A percentile compares a stretch with the other conserved stretches of the same genome.
Evolutionary conservation across 2,329 filamentous ascomycete species (phyloP).

Genomic region (Trichophyton simii): DNA sequence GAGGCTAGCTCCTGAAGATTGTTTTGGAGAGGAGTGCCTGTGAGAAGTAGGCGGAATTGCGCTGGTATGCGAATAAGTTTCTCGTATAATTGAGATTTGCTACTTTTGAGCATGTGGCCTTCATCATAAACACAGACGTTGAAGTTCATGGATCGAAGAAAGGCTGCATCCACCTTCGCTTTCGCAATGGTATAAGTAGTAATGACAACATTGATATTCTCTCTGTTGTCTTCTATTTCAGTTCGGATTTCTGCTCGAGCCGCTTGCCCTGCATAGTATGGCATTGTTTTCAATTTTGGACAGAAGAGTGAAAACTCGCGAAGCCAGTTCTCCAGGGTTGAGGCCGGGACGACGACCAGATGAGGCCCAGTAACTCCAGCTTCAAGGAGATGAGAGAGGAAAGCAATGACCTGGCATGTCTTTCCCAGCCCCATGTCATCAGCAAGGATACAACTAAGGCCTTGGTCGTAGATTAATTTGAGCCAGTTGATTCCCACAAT

Average conservation of each 20-base stretch:
- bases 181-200: conserved; percentile 60
- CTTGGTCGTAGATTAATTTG: conserved; percentile 63
- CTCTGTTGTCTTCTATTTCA: conserved; percentile 50
- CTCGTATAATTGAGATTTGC: conserved; percentile 66
- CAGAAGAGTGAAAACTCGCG: conserved; percentile 82
- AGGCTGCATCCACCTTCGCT: conserved; percentile 48
- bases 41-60: conserved; percentile 73
- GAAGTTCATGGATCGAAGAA: conserved; percentile 49
- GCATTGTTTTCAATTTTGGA: conserved; percentile 56
- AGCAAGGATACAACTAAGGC: conserved; percentile 78
- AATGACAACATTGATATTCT: conserved; percentile 56
- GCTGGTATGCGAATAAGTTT: conserved; percentile 65
- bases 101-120: conserved; percentile 86
- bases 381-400: conserved; percentile 71
- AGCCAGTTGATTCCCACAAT: conserved; percentile 93
- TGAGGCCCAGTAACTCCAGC: conserved; percentile 57
- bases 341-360: conserved; percentile 80
- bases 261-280: conserved; percentile 58
- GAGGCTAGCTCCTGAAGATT: conserved; percentile 87
- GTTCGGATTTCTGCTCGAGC: conserved; percentile 57
- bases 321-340: conserved; percentile 92
- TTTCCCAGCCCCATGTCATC: conserved; percentile 96
- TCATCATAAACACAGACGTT: conserved; percentile 70
- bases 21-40: conserved; percentile 89
- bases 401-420: conserved; percentile 90